A percentile compares a stretch with the other conserved stretches of the same genome.
phyloP scores from a whole-genome alignment of 2,329 filamentous ascomycete species.

The Aspergillus puulaauensis region DNA sequence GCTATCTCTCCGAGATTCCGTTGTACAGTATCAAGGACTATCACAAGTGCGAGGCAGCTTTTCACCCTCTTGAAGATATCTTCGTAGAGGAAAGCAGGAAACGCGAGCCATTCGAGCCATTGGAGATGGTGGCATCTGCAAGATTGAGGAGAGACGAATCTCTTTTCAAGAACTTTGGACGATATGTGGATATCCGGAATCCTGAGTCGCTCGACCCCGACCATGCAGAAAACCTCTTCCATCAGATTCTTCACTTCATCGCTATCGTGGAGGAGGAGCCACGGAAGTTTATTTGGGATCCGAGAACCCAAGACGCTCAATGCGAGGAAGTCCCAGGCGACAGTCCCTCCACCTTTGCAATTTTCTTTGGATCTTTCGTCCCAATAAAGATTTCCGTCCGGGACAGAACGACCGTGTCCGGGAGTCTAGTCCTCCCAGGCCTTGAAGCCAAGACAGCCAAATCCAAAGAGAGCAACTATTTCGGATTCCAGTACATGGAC shows the following conservation, averaged over 20 bases:
- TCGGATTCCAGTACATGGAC: slow-evolving; percentile 1
- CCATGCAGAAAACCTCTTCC: not conserved
- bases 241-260: slow-evolving; percentile 6
- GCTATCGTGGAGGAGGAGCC: not conserved
- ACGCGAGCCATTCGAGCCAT: no score
- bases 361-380: slow-evolving; percentile 1
- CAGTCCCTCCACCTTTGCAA: not conserved
- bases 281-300: no score
- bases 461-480: not conserved
- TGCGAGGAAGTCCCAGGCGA: not conserved
- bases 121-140: no score
- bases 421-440: not conserved
- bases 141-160: not conserved
- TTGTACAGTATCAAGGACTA: not conserved
- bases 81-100: slow-evolving; percentile 2
- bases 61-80: not conserved
- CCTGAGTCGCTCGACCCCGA: not conserved
- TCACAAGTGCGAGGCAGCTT: not conserved
- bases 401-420: not conserved
- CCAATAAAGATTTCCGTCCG: not conserved
- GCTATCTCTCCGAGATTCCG: not conserved
- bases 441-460: not conserved
- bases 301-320: no score
- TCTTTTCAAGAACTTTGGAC: not conserved
- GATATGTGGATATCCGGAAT: not conserved